phyloP scores from a whole-genome alignment of 768 basidiomycete genomes.

The Symmetrospora coprosmae region DNA sequence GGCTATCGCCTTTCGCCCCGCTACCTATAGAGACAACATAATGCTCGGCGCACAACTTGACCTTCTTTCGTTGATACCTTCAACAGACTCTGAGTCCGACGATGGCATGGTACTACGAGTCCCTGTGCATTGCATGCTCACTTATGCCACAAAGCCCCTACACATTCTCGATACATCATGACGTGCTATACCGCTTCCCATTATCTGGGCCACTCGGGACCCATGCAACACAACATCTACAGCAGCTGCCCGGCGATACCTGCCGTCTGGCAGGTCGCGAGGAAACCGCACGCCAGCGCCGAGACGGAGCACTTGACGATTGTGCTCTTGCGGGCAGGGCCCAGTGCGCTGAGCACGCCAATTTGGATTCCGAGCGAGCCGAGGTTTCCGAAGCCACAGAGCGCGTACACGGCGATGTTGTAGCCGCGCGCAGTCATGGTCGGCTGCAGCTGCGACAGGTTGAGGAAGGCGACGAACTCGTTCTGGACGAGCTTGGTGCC shows the following conservation, averaged over 20 bases:
- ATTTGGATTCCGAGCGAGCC: slow-evolving; percentile 55
- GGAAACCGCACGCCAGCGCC: slow-evolving; percentile 57
- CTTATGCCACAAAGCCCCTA: too few relatives aligned
- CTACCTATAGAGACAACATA: too few relatives aligned
- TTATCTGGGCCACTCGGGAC: too few relatives aligned
- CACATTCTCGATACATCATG: too few relatives aligned
- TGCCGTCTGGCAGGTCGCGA: slow-evolving; percentile 38
- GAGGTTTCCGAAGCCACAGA: slow-evolving; percentile 76
- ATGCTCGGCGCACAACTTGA: too few relatives aligned
- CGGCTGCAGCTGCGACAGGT: slow-evolving; percentile 43
- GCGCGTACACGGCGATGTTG: slow-evolving; percentile 70
- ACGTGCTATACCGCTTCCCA: too few relatives aligned
- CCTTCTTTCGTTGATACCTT: too few relatives aligned
- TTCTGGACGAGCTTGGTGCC: slow-evolving; percentile 59
- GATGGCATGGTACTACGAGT: too few relatives aligned
- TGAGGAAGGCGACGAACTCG: slow-evolving; percentile 55
- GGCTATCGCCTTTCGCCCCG: too few relatives aligned
- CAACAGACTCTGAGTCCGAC: too few relatives aligned
- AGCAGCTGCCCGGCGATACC: slow-evolving; percentile 20
- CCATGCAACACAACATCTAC: too few relatives aligned
- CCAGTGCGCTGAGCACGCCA: slow-evolving; percentile 56
- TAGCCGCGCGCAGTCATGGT: slow-evolving; percentile 58
- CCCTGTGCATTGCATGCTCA: too few relatives aligned
- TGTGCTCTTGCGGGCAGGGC: slow-evolving; percentile 52
- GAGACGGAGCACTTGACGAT: slow-evolving; percentile 55